Evolutionary conservation across 352 stramenopile genomes (phyloP), one percentile per base, ranked within the genome.

Genomic region (Globisporangium radiosum): DNA sequence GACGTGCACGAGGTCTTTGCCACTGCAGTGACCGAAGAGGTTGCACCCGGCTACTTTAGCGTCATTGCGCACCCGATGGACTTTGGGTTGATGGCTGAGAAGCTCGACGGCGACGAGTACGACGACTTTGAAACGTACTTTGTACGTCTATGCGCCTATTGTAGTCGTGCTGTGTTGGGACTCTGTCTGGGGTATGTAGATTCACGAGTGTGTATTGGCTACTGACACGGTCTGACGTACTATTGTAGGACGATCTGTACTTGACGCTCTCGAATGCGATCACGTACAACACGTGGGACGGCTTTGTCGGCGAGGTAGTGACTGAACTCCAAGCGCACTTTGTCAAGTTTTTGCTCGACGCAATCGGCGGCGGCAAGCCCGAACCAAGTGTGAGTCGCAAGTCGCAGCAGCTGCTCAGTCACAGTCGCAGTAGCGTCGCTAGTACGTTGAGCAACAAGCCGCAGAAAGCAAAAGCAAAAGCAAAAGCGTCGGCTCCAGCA

Each of bases 51-150:
- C n/a, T 98, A 98, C 62, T 95, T 77, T 10, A 69, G 90, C 49
- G 78, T 97, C 47, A 90, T 98, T 60, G 57, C 56, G 25, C 76
- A 87, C 47, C 94, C 94, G 10, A 98, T 97, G 85, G 93, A 98
- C 76, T 97, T 98, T 72, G 83, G 87, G n/a, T 96, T 85, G 6
- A 98, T 98, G 66, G 73, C 81, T 54, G 75, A 90, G 33, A 90
- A 87, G 54, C 73, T 98, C 57, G 57, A 73, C 17, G 40, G 47
- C 42, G 52, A 49, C 44, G 71, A 76, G 49, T 95, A 91, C 69
- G 62, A 59, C 36, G 73, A 69, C 53, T 92, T 95, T 59, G 66
- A 69, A 43, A 71, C 85, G 37, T 95, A 95, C 61, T 90, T 90
- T 52, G 85, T 94, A 86, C 42, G 51, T 33, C 25, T 33, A 33